Base-by-base conservation (phyloP, 768 basidiomycete genomes). In the Podaxis rugospora region DNA sequence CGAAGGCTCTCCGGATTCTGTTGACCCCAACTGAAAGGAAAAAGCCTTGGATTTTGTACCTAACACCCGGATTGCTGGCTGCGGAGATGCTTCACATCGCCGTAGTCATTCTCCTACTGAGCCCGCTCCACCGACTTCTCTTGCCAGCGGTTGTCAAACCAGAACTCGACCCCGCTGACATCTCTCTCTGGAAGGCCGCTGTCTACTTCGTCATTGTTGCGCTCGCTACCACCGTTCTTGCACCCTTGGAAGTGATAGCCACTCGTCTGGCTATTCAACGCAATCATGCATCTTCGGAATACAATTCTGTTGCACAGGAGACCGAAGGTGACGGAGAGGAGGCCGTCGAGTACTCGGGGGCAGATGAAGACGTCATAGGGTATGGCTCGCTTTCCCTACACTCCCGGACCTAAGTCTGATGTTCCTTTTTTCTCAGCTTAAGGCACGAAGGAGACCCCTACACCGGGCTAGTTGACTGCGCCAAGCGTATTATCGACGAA, bases 311-410 rank as follows among this genome's bases (percentile, higher is more conserved):
- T 32, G 75, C 84, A 3, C 89, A 91, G 67, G 90, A 93, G 65
- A 83, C 84, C 16, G 87, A 87, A 42, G 84, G 83, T 5, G 86
- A 89, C 65, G 76, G 75, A 2, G 82, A 90, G 60, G 82, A 84
- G 50, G 74, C 75, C 1, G 72, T 75, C 4, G 89, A 90, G 64
- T 93, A 85, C 65, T 78, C 83, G 25, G 89, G 87, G 14, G 72
- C 77, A 4, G 86, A 89, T 27, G 92, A 94, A 67, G 92, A 94
- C 65, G 92, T 94, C 16, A 92, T 94, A 63, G 91, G 90, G 89
- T 90, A 65, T 54, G 85, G 67, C 69, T 2, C 27, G 39, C 27
- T 46, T 57, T 37, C 50, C 32, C 53, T 57, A 39, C 51, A 18
- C 23, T 42, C 35, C 40, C 2, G 25, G 27, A 28, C 50, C 28